phyloP scores from a whole-genome alignment of 78 protist genomes.

The Polysphondylium violaceum region DNA sequence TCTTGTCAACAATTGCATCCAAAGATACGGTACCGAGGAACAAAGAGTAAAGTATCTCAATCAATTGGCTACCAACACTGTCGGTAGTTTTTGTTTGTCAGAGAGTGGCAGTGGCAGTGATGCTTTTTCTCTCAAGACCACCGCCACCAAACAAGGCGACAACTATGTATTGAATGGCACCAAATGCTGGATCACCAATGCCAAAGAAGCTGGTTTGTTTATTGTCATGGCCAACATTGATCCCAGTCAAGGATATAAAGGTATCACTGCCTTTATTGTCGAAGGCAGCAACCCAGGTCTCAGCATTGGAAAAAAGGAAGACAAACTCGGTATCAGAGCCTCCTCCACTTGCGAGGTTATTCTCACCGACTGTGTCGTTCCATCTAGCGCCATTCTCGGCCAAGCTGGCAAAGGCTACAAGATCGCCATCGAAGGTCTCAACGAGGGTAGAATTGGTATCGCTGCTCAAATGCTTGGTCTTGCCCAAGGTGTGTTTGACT shows the following conservation, averaged over 20 bases:
- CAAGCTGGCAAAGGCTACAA: constrained; percentile 95
- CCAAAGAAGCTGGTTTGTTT: constrained; percentile 92
- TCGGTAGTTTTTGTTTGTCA: constrained; percentile 94
- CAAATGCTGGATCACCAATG: constrained; percentile 96
- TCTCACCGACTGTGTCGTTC: constrained; percentile 87
- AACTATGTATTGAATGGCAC: constrained; percentile 93
- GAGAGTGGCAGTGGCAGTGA: constrained; percentile 94
- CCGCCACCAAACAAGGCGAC: constrained; percentile 83
- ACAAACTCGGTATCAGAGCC: constrained; percentile 96
- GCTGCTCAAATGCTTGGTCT: constrained; percentile 97
- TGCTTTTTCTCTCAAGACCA: constrained; percentile 94
- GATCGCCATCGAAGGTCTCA: constrained; percentile 95
- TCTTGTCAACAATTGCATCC: constrained; percentile 77
- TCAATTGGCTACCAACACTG: constrained; percentile 79
- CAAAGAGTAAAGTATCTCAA: constrained; percentile 86
- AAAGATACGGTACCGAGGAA: constrained; percentile 83
- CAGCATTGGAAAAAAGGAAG: constrained; percentile 92
- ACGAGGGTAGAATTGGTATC: constrained; percentile 98
- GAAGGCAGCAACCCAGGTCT: constrained; percentile 88
- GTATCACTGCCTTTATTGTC: constrained; percentile 97
- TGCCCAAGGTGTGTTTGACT: constrained; percentile 96
- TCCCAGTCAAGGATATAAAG: constrained; percentile 84
- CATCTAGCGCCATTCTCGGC: constrained; percentile 84
- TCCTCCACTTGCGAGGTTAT: constrained; percentile 93
- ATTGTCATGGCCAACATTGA: constrained; percentile 95